Evolutionary conservation across 2,329 filamentous ascomycete genomes (phyloP).

Genomic region (Pseudogymnoascus sp.): DNA sequence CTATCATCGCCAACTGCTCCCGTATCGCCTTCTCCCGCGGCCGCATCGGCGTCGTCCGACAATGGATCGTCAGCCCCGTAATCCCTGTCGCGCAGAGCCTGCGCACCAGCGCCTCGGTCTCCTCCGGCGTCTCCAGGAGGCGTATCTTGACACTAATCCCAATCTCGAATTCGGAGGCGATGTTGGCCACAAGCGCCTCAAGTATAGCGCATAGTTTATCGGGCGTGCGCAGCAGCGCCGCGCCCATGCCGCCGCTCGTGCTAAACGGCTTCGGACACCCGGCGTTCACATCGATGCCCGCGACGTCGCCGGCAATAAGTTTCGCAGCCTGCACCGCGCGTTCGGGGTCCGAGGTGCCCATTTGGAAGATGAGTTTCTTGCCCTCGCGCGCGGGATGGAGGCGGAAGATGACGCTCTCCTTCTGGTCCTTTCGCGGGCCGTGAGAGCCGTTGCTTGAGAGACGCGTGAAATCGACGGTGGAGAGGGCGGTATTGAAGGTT

Average conservation of each 20-base stretch:
- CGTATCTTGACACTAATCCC: conserved; percentile 97
- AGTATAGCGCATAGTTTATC: conserved; percentile 79
- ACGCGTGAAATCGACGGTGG: conserved; percentile 79
- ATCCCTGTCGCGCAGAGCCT: conserved; percentile 81
- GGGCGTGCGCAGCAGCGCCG: conserved; percentile 76
- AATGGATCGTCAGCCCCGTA: conserved; percentile 86
- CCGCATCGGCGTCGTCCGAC: conserved; percentile 91
- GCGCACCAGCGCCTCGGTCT: conserved; percentile 70
- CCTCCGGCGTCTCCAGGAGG: conserved; percentile 65
- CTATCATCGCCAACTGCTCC: conserved; percentile 77
- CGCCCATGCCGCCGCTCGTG: conserved; percentile 90
- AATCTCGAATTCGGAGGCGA: conserved; percentile 71
- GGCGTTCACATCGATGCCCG: conserved; percentile 92
- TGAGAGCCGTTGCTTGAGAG: conserved; percentile 61
- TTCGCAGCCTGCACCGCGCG: conserved; percentile 77
- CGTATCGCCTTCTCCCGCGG: conserved; percentile 82
- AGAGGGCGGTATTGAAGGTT: conserved; percentile 64
- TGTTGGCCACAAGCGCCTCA: conserved; percentile 69
- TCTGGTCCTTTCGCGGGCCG: conserved; percentile 43
- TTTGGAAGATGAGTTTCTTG: conserved; percentile 74
- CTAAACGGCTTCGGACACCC: conserved; percentile 98
- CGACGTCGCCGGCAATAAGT: conserved; percentile 77
- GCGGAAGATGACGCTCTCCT: conserved; percentile 71
- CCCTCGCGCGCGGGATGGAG: conserved; percentile 72
- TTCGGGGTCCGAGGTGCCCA: conserved; percentile 78